These are phyloP conservation scores for Curvularia eragrostidis DNA, from an alignment of 2,329 filamentous ascomycete genomes.

Conservation along the genomic window DNA sequence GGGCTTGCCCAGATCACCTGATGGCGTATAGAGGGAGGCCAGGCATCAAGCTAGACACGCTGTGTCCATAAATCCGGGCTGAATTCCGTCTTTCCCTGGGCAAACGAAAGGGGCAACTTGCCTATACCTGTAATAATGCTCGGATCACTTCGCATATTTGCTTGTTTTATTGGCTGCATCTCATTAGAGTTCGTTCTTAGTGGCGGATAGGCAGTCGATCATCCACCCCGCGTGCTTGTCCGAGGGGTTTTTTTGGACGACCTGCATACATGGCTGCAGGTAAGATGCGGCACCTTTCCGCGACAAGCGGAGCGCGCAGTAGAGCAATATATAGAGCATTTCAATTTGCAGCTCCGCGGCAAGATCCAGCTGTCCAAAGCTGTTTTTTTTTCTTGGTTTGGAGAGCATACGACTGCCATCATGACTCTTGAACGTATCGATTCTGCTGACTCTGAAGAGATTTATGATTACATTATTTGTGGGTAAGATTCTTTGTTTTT, in stretches of 20 bases:
- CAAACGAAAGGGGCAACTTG: neutral
- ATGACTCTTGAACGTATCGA: conserved; percentile 32
- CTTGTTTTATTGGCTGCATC: neutral
- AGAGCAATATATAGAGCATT: neutral
- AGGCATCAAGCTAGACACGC: neutral
- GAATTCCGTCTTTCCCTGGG: neutral
- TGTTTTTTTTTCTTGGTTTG: neutral
- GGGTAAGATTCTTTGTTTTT: conserved; percentile 19
- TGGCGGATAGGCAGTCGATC: neutral
- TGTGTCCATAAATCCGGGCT: neutral
- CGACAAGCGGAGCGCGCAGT: neutral
- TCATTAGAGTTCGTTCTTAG: neutral
- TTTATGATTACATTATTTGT: conserved; percentile 39
- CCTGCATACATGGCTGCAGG: neutral
- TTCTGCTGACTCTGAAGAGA: conserved; percentile 25
- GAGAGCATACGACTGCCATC: neutral
- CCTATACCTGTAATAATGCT: neutral
- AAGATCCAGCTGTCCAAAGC: neutral
- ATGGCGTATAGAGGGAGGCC: neutral
- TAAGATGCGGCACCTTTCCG: conserved; percentile 2
- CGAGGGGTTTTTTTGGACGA: neutral
- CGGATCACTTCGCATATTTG: neutral
- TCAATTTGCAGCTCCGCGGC: too few relatives aligned
- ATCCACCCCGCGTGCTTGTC: neutral
- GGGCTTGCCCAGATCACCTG: neutral